Base-by-base conservation (phyloP, 2,329 filamentous ascomycete species). In the Hypoxylon sp. region DNA sequence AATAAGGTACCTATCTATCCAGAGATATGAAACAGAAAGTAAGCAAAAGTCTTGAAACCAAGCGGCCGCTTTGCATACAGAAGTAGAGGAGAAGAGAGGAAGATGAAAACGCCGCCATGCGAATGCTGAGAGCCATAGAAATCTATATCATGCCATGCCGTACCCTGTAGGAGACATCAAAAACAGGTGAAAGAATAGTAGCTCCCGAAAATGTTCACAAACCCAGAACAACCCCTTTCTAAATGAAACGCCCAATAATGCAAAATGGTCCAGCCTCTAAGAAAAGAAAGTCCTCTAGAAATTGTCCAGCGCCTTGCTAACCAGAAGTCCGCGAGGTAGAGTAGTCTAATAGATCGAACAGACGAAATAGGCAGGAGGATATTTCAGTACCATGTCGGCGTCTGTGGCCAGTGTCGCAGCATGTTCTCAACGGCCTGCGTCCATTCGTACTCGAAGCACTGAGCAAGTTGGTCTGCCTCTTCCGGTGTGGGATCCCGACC, bases 371-470 rank as follows among this genome's bases (percentile, higher is more conserved):
- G 70, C 74, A 14, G 71, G 78, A 43, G 65, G 45, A 53, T 59
- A 61, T 34, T 21, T 80, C 67, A 86, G 64, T 81, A 84, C 80
- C 84, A 85, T 4, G 84, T 85, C 2, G 90, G 90, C 4, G 88
- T 80, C 1, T 79, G 78, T 8, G 85, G 80, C 91, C 91, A 93
- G 74, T 93, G 89, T 59, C 87, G 80, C 65, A 93, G 79, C 88
- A 93, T 88, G 59, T 85, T 86, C 34, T 84, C 80, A 25, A 93
- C 78, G 0, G 90, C 91, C 68, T 81, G 81, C 29, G 81, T 86
- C 91, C 91, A 93, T 76, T 93, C 90, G 23, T 81, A 81, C 69
- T 86, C 83, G 74, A 92, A 91, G 57, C 87, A 90, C 34, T 80
- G 81, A 1, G 88, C 82, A 30, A 93, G 83, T 75, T 88, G 84